A percentile compares a stretch with the other conserved stretches of the same genome.
Conservation (phyloP, 208 protist genomes). For the Acanthamoeba triangularis region DNA sequence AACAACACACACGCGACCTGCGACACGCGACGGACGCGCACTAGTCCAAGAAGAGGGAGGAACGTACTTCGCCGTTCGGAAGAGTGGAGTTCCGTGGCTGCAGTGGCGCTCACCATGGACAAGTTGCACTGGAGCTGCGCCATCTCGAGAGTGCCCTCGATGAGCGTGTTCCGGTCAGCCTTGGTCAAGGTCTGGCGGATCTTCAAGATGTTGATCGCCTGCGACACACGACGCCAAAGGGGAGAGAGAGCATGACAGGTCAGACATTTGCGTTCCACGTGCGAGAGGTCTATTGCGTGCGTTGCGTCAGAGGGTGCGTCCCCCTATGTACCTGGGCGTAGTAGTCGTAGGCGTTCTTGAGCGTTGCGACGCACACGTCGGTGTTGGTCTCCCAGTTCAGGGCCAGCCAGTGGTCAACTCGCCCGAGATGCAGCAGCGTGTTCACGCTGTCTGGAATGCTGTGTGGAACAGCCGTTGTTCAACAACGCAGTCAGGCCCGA, state of each 20-base stretch:
- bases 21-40: not conserved
- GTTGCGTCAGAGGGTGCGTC: too few relatives aligned
- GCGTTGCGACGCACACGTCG: not conserved
- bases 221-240: not conserved
- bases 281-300: too few relatives aligned
- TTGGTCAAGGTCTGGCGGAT: not conserved
- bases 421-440: slow-evolving; percentile 25
- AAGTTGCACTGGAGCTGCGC: slow-evolving; percentile 49
- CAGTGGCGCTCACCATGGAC: not conserved
- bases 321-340: not conserved
- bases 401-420: slow-evolving; percentile 46
- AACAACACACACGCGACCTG: not conserved
- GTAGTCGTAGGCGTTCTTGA: not conserved
- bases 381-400: slow-evolving; percentile 53
- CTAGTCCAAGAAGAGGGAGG: not conserved
- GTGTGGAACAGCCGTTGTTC: not conserved
- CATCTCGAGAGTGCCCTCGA: slow-evolving; percentile 17
- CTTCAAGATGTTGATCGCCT: slow-evolving; percentile 36
- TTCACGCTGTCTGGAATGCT: slow-evolving; percentile 63
- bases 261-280: too few relatives aligned
- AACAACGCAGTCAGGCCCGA: not conserved
- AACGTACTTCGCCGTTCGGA: not conserved
- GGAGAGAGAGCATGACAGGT: not conserved
- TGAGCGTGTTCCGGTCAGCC: not conserved
- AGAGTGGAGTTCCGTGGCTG: not conserved